Evolutionary conservation across 306 rosid genomes (phyloP).

Genomic region (Quercus aquifolioides): DNA sequence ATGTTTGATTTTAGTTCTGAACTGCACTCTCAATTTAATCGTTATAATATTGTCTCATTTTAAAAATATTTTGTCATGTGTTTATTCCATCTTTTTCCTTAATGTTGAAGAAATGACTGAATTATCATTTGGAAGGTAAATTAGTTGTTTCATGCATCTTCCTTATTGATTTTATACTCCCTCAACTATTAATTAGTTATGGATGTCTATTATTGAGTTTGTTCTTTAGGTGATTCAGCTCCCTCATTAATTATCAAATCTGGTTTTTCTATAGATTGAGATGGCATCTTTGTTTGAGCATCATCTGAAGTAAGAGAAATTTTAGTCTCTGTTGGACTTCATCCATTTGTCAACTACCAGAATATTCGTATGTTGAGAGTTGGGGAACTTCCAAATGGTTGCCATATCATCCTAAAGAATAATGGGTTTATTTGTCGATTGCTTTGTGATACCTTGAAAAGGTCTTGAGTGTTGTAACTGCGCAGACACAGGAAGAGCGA

Average conservation of each 20-base stretch:
- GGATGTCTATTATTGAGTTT: no score
- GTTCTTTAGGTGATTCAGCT: no score
- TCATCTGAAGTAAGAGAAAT: constrained; percentile 54
- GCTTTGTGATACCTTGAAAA: background rate
- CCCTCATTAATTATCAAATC: background rate
- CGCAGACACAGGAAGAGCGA: background rate
- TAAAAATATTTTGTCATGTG: no score
- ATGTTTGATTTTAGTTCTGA: no score
- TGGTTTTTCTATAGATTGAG: constrained; percentile 68
- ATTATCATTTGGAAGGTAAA: no score
- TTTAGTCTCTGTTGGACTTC: background rate
- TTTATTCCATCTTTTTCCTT: no score
- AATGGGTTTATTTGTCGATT: background rate
- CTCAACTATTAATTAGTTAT: no score
- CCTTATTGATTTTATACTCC: no score
- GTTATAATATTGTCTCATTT: no score
- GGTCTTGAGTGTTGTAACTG: background rate
- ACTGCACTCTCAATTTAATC: no score
- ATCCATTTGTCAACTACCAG: background rate
- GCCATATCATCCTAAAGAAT: background rate
- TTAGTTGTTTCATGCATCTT: no score
- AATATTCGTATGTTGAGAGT: background rate
- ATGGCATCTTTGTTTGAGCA: constrained; percentile 92
- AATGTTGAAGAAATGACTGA: no score
- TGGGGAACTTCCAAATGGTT: background rate